Conservation (phyloP, 257 asterid genomes). For the Forsythia viridissima region DNA sequence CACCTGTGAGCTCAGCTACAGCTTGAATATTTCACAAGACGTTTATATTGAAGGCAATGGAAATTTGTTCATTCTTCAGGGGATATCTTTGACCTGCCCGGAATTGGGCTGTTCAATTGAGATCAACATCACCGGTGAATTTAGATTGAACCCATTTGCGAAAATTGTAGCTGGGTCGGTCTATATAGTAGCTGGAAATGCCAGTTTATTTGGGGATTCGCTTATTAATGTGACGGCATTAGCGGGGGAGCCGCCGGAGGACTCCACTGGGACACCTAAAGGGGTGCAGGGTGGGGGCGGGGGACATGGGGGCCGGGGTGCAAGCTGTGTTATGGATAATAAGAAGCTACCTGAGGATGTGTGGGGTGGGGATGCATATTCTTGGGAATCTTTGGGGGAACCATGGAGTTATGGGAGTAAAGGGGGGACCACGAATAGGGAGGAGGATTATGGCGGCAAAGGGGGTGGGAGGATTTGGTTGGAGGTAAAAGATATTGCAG, state of each 20-base stretch:
- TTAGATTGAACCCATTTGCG: slow-evolving; percentile 45
- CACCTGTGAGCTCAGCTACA: slow-evolving; percentile 73
- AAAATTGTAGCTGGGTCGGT: slow-evolving; percentile 58
- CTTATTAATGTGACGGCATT: slow-evolving; percentile 62
- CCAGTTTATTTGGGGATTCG: slow-evolving; percentile 48
- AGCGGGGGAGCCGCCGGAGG: slow-evolving; percentile 52
- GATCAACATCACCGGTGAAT: slow-evolving; percentile 60
- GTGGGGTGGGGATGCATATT: slow-evolving; percentile 87
- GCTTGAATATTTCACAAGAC: slow-evolving; percentile 58
- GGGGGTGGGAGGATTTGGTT: slow-evolving; percentile 91
- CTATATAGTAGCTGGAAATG: slow-evolving; percentile 52
- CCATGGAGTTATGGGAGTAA: slow-evolving; percentile 79
- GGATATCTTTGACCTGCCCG: slow-evolving; percentile 59
- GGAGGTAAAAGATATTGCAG: slow-evolving; percentile 37
- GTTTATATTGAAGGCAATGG: slow-evolving; percentile 57
- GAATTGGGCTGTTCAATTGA: slow-evolving; percentile 51
- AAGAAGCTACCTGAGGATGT: slow-evolving; percentile 73
- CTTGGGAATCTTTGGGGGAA: slow-evolving; percentile 62
- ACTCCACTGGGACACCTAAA: slow-evolving; percentile 61
- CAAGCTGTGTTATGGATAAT: slow-evolving; percentile 75
- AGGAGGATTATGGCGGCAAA: slow-evolving; percentile 71
- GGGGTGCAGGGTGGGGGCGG: slow-evolving; percentile 75
- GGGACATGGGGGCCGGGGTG: slow-evolving; percentile 91
- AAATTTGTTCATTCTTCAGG: slow-evolving; percentile 54
- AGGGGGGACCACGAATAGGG: slow-evolving; percentile 74